Base-by-base conservation (phyloP, 345 rosid species). In the Raphanus raphanistrum region DNA sequence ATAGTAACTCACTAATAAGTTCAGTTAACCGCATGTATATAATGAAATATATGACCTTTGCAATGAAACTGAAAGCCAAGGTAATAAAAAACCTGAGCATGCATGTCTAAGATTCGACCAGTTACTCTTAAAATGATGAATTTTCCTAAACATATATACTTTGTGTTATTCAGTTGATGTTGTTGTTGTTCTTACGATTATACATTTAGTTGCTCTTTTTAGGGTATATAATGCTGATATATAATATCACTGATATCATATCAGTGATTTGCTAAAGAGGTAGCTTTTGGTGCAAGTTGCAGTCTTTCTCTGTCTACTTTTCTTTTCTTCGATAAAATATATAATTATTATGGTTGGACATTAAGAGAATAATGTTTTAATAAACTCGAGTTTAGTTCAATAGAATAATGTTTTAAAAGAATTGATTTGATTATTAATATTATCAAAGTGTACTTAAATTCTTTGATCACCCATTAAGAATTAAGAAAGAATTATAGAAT, bases 241-340 rank as follows among this genome's bases (percentile, higher is more conserved):
- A 33, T 33, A 8, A 75, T 16, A 3, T 54, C 31, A 28, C 4
- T 28, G 31, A 67, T 41, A 35, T 6, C 2, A 35, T 35, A 35
- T 41, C 21, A 54, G 59, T 70, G 70, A 54, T 70, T 54, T 70
- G 57, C 26, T 60, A 67, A 76, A 76, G 70, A 52, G 71, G 71
- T 63, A 52, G 70, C 80, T 76, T 76, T 70, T 70, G 65, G 71
- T 70, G 80, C 80, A 76, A 70, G 75, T 76, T 76, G 80, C 61
- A 15, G 60, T 59, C 31, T 73, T 35, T 63, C 32, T 63, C 28
- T 69, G 74, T 62, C 29, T 26, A 3, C 38, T 25, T 69, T 48
- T 62, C 32, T 11, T 76, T 76, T 76, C 41, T 76, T 63, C 7
- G 21, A 25, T 35, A 33, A 62, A 50, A 10, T 33, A 16, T 61